These are phyloP conservation scores for Rhizophagus prolifer DNA, from an alignment of 192 early-diverging fungal species.

Conservation along the genomic window DNA sequence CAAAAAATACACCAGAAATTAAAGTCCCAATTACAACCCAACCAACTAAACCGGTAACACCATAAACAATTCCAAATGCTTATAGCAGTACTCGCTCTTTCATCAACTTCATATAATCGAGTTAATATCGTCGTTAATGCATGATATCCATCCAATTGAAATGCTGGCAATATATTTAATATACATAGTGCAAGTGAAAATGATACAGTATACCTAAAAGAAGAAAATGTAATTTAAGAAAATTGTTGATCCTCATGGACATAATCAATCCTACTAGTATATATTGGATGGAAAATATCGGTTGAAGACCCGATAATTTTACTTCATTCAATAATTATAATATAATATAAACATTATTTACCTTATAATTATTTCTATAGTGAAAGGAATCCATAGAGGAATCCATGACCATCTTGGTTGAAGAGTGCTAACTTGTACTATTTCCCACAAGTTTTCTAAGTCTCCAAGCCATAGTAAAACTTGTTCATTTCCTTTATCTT, in stretches of 20 bases:
- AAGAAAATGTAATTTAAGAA: not conserved
- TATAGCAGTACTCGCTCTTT: no score
- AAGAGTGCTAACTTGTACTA: constrained; percentile 63
- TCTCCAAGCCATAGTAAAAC: constrained; percentile 65
- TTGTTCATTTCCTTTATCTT: constrained; percentile 36
- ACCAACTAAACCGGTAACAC: constrained; percentile 14
- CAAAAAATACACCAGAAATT: not conserved
- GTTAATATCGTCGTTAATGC: constrained; percentile 48
- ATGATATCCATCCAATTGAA: constrained; percentile 70
- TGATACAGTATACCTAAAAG: constrained; percentile 59
- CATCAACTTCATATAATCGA: not conserved
- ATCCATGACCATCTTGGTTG: constrained; percentile 53
- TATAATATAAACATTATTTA: constrained; percentile 31
- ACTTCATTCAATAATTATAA: no score
- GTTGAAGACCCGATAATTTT: no score
- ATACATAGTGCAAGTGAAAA: constrained; percentile 67
- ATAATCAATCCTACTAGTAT: no score
- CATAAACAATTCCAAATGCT: not conserved
- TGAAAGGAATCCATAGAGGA: constrained; percentile 58
- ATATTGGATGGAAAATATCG: no score
- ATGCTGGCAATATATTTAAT: constrained; percentile 73
- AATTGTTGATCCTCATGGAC: no score
- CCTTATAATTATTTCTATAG: constrained; percentile 53
- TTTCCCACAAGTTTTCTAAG: constrained; percentile 70
- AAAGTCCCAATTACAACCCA: constrained; percentile 26